Conservation (phyloP, 2,329 filamentous ascomycete genomes). For the Magnaporthales sp. region DNA sequence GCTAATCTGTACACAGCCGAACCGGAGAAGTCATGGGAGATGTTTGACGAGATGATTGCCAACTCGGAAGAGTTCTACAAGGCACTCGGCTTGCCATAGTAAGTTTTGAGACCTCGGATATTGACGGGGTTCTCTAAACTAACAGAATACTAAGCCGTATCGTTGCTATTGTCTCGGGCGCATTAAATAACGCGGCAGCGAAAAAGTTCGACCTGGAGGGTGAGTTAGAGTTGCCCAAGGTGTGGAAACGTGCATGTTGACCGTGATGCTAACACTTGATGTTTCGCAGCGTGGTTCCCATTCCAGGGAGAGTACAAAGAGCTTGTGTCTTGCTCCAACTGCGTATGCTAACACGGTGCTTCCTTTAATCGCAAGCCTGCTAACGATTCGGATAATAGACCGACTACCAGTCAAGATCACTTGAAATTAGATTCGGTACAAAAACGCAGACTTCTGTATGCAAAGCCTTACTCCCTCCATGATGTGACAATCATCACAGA, state of each 20-base stretch:
- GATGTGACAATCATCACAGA: not conserved
- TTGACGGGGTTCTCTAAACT: not conserved
- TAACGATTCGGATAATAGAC: constrained; percentile 1
- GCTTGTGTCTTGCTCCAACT: constrained; percentile 95
- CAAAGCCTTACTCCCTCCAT: too few relatives aligned
- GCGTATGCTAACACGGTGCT: constrained; percentile 26
- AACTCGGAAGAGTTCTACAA: constrained; percentile 94
- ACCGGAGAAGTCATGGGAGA: constrained; percentile 85
- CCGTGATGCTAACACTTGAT: not conserved
- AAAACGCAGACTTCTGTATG: constrained; percentile 61
- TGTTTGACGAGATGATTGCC: constrained; percentile 87
- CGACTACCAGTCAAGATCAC: constrained; percentile 71
- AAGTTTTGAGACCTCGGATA: not conserved
- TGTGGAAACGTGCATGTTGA: not conserved
- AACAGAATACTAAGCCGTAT: constrained; percentile 45
- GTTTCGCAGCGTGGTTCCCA: constrained; percentile 64
- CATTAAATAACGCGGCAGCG: constrained; percentile 73
- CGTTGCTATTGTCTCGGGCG: constrained; percentile 91
- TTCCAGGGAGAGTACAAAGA: constrained; percentile 98
- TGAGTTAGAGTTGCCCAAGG: constrained; percentile 48
- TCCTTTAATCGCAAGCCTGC: not conserved
- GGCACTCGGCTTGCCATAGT: constrained; percentile 75
- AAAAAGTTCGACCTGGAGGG: constrained; percentile 97
- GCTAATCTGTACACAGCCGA: constrained; percentile 58
- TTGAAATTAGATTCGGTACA: constrained; percentile 84